Base-by-base conservation (phyloP, 108 stramenopile species). In the Cyclotella choctawhatcheeana region DNA sequence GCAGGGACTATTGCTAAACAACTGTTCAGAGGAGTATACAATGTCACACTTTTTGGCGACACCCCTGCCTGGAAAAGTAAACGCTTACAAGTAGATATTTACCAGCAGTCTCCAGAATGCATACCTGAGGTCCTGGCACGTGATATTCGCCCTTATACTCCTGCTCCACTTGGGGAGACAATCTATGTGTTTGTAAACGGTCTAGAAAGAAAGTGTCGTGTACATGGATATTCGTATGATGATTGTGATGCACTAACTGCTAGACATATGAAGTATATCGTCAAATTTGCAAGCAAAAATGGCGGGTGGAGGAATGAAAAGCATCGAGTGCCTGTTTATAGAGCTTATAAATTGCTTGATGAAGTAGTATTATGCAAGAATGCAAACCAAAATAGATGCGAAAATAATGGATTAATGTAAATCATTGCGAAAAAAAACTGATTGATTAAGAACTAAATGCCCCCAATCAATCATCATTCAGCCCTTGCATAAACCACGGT, bases 1-100 rank as follows among this genome's bases (percentile, higher is more conserved):
- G 60, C 30, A 5, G 37, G 60, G 2, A 30, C 30, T 6, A 22
- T 61, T 3, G 60, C 40, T 2, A 61, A 43, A 40, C 37, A 61
- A 61, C 60, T 22, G 40, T 61, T 61, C 18, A 61, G 25, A 44
- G 60, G 60, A 20, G 35, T 44, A 24, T 61, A 61, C 43, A 44
- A 61, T 24, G 43, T 61, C 29, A 44, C 24, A 0, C 29, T 61
- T 5, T 61, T 44, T 24, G 24, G 60, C 21, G 60, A 61, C 21
- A 61, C 60, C 21, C 60, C 60, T n/a, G 60, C 60, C 7, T 61
- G 60, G 60, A 61, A 44, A 20, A 24, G 24, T 12, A 61, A 61
- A 24, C 37, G 60, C 3, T 3, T 14, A 8, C 37, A 61, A 7
- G 22, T 44, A 13, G 60, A 44, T 13, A 61, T 61, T 4, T 61